Evolutionary conservation across 371 early-diverging fungal genomes (phyloP).

Genomic region (Amoeboaphelidium occidentale): DNA sequence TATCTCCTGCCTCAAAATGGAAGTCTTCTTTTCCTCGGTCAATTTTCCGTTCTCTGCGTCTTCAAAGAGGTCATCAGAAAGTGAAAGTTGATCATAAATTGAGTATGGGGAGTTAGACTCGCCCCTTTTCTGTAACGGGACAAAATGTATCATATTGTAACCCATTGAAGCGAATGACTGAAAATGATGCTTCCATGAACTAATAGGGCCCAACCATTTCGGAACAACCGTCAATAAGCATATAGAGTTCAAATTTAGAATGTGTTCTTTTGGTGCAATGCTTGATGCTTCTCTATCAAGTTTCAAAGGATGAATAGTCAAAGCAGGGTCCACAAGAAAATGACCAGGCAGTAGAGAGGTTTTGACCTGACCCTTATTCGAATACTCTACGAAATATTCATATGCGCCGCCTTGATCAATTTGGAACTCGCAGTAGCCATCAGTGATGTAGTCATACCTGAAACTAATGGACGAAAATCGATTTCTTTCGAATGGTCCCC

Average conservation of each 20-base stretch:
- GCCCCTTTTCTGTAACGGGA: conserved; percentile 72
- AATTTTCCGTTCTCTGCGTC: conserved; percentile 4
- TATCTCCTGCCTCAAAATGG: conserved; percentile 24
- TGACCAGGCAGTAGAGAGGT: conserved; percentile 2
- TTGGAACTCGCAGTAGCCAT: conserved; percentile 39
- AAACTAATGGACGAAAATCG: conserved; percentile 11
- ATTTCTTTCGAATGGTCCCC: conserved; percentile 18
- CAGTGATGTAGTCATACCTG: conserved; percentile 15
- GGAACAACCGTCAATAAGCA: conserved; percentile 65
- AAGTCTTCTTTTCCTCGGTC: conserved; percentile 25
- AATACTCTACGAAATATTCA: conserved; percentile 58
- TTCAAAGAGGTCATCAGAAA: conserved; percentile 57
- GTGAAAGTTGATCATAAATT: conserved; percentile 62
- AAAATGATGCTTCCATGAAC: conserved; percentile 46
- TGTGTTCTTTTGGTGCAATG: background rate
- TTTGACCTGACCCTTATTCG: conserved; percentile 8
- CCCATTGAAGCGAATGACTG: conserved; percentile 35
- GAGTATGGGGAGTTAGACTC: conserved; percentile 83
- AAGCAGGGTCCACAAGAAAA: conserved; percentile 1
- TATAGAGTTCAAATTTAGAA: conserved; percentile 38
- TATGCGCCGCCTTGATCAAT: conserved; percentile 48
- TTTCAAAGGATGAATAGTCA: background rate
- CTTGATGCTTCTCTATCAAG: too few species aligned
- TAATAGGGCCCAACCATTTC: conserved; percentile 76
- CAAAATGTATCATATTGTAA: conserved; percentile 93